Base-by-base conservation (phyloP, 2,329 filamentous ascomycete genomes). In the Cercospora sojina region DNA sequence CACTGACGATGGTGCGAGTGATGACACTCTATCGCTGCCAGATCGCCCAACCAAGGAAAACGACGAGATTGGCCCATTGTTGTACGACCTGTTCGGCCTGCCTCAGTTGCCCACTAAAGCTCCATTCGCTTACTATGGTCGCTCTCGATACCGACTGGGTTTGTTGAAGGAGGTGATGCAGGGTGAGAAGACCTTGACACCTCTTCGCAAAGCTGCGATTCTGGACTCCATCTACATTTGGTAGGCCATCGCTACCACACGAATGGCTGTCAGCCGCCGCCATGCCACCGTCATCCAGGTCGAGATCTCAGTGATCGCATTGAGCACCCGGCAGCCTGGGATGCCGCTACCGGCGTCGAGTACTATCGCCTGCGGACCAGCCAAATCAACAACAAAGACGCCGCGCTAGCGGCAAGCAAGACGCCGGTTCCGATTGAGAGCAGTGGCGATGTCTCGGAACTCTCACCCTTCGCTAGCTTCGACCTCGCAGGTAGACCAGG, bases 351-450 rank as follows among this genome's bases (percentile, higher is more conserved):
- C 32, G 16, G 1, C 13, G 32, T 10, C 20, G 25, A 10, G 4
- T 32, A 31, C 56, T 55, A 64, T 23, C 62, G 62, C 7, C 35
- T 51, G 13, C 62, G 62, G 23, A 20, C 25, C n/a, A 58, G 23
- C 62, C 53, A 64, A 1, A 59, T 7, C 7, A 55, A 31, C 1
- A 51, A 23, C n/a, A 58, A 29, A 32, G 53, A 64, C 7, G 62
- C 53, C 2, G 47, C 27, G 16, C 56, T 47, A 20, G 41, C 62
- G 12, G 57, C 65, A 10, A 67, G 27, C 16, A 67, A n/a, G 2
- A 67, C 32, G 8, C 65, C 61, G 3, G 51, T 51, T 7, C 47
- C 65, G 25, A 67, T 63, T 13, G 56, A 53, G n/a, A 58, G 35
- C 20, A 25, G 57, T 5, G 38, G 18, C 29, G 23, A 56, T 31